These are phyloP conservation scores for Ogataea haglerorum DNA, from an alignment of 805 yeast species.

Conservation along the genomic window DNA sequence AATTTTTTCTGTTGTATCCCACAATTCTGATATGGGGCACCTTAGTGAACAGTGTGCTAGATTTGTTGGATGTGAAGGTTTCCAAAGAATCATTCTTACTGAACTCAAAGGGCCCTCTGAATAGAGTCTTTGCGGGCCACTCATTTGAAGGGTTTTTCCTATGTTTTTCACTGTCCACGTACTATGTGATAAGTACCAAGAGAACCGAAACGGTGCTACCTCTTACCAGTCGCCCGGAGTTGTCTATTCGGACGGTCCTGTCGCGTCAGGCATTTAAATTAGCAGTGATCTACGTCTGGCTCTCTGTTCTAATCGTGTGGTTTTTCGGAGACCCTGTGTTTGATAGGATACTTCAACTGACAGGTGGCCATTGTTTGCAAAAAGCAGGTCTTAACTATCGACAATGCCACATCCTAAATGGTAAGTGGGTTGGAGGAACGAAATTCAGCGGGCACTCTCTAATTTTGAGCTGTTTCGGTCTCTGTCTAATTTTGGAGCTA, in stretches of 20 bases:
- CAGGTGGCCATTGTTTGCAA: conserved; percentile 39
- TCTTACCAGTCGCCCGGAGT: not conserved
- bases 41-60: conserved; percentile 5
- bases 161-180: conserved; percentile 11
- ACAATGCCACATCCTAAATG: conserved; percentile 22
- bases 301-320: conserved; percentile 29
- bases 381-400: conserved; percentile 18
- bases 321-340: conserved; percentile 33
- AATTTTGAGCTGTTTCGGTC: conserved; percentile 34
- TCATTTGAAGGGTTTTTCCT: conserved; percentile 27
- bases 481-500: conserved; percentile 27
- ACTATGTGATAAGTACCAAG: conserved; percentile 8
- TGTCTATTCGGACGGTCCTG: not conserved
- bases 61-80: not conserved
- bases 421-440: conserved; percentile 37
- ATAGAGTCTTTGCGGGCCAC: conserved; percentile 28
- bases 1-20: conserved; percentile 17
- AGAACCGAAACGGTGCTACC: conserved; percentile 6
- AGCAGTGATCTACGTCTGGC: conserved; percentile 19
- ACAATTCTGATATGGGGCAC: conserved; percentile 13
- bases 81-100: conserved; percentile 16
- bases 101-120: conserved; percentile 25
- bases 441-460: conserved; percentile 44
- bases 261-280: conserved; percentile 21
- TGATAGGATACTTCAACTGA: conserved; percentile 31